Evolutionary conservation across 148 eudicot genomes (phyloP), one percentile per base, ranked within the genome.

Genomic region (Cornus suecica): DNA sequence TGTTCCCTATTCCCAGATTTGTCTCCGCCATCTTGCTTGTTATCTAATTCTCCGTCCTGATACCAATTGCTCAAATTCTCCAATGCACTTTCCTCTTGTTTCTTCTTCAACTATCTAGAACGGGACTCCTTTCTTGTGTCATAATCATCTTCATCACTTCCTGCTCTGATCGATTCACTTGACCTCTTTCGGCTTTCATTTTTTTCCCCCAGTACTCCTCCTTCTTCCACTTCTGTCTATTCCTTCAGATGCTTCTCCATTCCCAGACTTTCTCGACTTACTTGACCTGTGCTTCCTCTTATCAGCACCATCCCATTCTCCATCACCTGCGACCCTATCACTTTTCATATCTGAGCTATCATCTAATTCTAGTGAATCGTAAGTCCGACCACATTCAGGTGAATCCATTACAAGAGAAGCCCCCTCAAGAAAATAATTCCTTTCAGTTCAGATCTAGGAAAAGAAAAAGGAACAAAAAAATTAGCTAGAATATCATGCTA

Each of bases 11-110:
- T 41, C 24, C 81, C 87, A n/a, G 85, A 80, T 86, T 81, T 86
- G 71, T 80, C 90, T 66, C 88, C 84, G 31, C 84, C 82, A 72
- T 81, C 96, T 77, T 76, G 87, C 82, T 77, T 84, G 69, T 79
- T 84, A 76, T 92, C 92, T 63, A 76, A 73, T 71, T 88, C 97
- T 72, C 91, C 90, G 66, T 92, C 97, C 73, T 85, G 88, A 79
- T 95, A 95, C 94, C 96, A 91, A 81, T 80, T 87, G 82, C 97
- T 95, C 76, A 92, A 70, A 56, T 83, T 91, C 72, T 92, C 97
- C 74, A 95, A 74, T 45, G 97, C 79, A 68, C 87, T 92, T 80
- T 83, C 93, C 75, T 88, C 99, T 67, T 81, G 85, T 76, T 85
- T 88, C 76, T 79, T 86, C 84, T 81, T 89, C 69, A 48, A 51